These are phyloP conservation scores for Phoma sp. DNA, from an alignment of 2,329 filamentous ascomycete species.

Conservation along the genomic window DNA sequence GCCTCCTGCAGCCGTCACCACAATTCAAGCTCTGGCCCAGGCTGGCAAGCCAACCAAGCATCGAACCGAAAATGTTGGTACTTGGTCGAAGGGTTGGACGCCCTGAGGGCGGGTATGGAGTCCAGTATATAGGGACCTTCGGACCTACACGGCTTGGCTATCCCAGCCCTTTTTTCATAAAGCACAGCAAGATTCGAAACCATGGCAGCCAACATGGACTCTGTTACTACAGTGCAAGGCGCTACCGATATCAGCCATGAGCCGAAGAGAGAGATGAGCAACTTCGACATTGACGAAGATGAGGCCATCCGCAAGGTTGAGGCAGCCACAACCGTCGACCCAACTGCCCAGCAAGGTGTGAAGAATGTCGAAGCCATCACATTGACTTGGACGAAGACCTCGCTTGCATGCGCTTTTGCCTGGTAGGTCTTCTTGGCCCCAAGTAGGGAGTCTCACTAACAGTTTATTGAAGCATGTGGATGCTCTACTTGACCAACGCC, in stretches of 20 bases:
- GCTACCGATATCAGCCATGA: conserved; percentile 13
- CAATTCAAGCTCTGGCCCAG: conserved; percentile 23
- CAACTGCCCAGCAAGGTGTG: conserved; percentile 41
- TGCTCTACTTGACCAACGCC: conserved; percentile 53
- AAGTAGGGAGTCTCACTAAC: neutral
- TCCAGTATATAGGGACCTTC: neutral
- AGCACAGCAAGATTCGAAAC: neutral
- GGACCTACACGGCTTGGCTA: neutral
- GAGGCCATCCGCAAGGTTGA: conserved; percentile 27
- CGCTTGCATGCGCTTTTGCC: conserved; percentile 41
- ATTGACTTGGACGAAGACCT: conserved; percentile 44
- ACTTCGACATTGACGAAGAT: conserved; percentile 21
- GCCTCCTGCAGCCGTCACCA: conserved; percentile 17
- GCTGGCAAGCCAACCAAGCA: conserved; percentile 10
- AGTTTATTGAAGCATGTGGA: conserved; percentile 20
- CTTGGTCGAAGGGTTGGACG: neutral
- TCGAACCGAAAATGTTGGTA: conserved; percentile 10
- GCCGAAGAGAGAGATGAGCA: conserved; percentile 17
- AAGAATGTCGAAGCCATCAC: conserved; percentile 47
- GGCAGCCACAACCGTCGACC: conserved; percentile 16
- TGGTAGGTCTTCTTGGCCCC: conserved; percentile 30
- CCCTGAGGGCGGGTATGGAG: neutral
- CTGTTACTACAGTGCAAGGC: neutral
- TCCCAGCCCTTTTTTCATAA: neutral
- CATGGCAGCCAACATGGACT: conserved; percentile 12